Evolutionary conservation across 768 basidiomycete species (phyloP), one percentile per base, ranked within the genome.

Genomic region (Agaricus sinodeliciosus): DNA sequence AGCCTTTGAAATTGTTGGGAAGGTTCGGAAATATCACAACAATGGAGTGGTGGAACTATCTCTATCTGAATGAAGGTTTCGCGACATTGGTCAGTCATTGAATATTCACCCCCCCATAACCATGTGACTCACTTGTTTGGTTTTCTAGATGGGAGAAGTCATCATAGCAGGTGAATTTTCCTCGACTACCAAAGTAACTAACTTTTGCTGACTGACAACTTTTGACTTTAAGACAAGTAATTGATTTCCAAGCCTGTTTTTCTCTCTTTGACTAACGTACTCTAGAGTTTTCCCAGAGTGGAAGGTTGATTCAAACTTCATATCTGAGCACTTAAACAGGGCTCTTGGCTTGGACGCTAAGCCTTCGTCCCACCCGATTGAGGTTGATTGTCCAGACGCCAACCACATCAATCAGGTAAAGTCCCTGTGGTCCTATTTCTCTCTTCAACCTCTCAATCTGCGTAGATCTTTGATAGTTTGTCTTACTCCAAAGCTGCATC

Each of bases 1-100:
- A 35, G 22, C 9, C 12, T 4, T 40, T 11, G 3, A 43, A 27
- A 42, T 31, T 31, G 22, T 19, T 4, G 12, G 35, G n/a, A 57
- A 74, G 90, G 90, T 95, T 94, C 60, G 94, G 93, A 22, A 85
- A 95, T 64, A 87, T 96, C 60, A 87, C 90, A 5, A 95, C 92
- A 0, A 94, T 94, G 92, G 81, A 81, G 61, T 92, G 90, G 90
- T 93, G 90, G 89, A 82, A 88, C 56, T 84, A 88, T 65, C 74
- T 91, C 44, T 89, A 88, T 66, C 69, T 90, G 53, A 90, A 88
- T 57, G 87, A 90, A 78, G 85, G 90, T n/a, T 91, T 93, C 65
- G 89, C 90, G 4, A 91, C 90, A 3, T 65, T 93, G 71, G 88
- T 87, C 57, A 52, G 79, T 69, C 49, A 16, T 16, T 44, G 22